Base-by-base conservation (phyloP, 2,329 filamentous ascomycete genomes). In the Cercospora sesami region DNA sequence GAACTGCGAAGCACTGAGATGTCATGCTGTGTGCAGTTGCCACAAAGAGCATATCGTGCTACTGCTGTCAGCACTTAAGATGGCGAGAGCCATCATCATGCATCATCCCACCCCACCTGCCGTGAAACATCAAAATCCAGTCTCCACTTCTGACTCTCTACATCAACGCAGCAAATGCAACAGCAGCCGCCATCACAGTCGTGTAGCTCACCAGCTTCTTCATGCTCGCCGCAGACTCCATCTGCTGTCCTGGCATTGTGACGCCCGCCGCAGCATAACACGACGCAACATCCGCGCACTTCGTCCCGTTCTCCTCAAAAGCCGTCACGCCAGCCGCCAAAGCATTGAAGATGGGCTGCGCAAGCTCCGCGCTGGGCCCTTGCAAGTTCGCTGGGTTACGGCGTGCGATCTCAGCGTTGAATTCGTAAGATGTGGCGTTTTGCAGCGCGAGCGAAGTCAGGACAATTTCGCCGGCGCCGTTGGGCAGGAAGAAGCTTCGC, bases 311-410 rank as follows among this genome's bases (percentile, higher is more conserved):
- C 7, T 68, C 60, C 55, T 57, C 28, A 7, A 64, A 68, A 7
- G 66, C 66, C n/a, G 55, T 60, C 21, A 68, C 59, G 28, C 61
- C 66, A n/a, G 63, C 58, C n/a, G 61, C 66, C 36, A 68, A 10
- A 18, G 66, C 31, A 26, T 48, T 39, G 28, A 64, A 26, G 28
- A 63, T 60, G 5, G 66, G 66, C 18, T 39, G 28, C 9, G 60
- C 42, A n/a, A 68, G 57, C 18, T 42, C 28, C 26, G 63, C 63
- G 42, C 61, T 64, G 4, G 58, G 58, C 9, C 39, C 55, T 58
- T 58, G 42, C 18, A 68, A 12, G 14, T 51, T 51, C 28, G 66
- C 53, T 18, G 66, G 36, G n/a, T 63, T 68, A 21, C 63, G 63
- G 14, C 42, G 39, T 5, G 59, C 55, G 1, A 68, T 51, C 16